phyloP scores from a whole-genome alignment of 305 asterid genomes.

The Petunia hybrid region DNA sequence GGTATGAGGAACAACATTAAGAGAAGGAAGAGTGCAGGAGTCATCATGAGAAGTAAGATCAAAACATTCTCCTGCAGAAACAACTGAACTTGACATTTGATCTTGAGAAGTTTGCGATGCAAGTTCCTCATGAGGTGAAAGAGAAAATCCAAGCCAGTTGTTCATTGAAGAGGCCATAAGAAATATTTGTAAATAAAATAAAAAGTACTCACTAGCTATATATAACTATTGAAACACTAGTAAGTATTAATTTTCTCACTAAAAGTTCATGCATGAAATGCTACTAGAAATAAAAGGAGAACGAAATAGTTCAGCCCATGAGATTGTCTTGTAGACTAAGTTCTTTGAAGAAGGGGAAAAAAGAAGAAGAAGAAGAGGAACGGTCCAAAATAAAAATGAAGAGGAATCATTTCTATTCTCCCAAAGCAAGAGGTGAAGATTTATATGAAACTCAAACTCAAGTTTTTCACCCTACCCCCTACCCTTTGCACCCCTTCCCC shows the following conservation, averaged over 20 bases:
- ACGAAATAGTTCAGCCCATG: background rate
- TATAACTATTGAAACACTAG: background rate
- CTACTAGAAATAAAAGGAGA: constrained; percentile 32
- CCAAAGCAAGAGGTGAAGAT: constrained; percentile 49
- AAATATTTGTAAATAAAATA: constrained; percentile 18
- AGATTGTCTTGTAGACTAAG: background rate
- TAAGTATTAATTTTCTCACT: background rate
- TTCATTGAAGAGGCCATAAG: constrained; percentile 63
- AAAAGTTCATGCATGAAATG: constrained; percentile 58
- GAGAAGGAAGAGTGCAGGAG: constrained; percentile 50
- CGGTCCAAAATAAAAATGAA: constrained; percentile 41
- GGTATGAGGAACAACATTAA: constrained; percentile 45
- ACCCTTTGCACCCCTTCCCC: constrained; percentile 25
- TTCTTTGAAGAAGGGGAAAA: constrained; percentile 29
- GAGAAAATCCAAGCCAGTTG: constrained; percentile 84
- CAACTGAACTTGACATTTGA: constrained; percentile 39
- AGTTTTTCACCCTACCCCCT: constrained; percentile 36
- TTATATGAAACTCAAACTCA: constrained; percentile 46
- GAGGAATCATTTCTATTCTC: constrained; percentile 38
- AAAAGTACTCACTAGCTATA: background rate
- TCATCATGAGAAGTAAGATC: constrained; percentile 49
- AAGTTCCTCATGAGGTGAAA: constrained; percentile 60
- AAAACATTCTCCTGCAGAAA: constrained; percentile 52
- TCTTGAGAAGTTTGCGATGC: constrained; percentile 44
- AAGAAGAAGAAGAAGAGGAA: constrained; percentile 48